Evolutionary conservation across 345 rosid species (phyloP).

Genomic region (Rhizophora apiculata): DNA sequence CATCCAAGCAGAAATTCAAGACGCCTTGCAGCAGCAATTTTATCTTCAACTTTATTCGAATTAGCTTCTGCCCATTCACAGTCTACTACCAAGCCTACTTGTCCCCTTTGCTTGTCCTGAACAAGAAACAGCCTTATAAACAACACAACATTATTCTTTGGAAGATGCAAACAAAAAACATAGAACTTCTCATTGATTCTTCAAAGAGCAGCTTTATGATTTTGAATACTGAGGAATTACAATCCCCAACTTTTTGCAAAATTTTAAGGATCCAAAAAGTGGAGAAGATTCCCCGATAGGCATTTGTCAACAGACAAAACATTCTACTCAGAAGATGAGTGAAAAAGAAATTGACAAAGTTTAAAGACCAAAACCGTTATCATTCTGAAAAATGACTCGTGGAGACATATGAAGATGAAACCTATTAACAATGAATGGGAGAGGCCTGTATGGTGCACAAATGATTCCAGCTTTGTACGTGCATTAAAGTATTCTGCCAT

Average conservation of each 20-base stretch:
- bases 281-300: too few species aligned
- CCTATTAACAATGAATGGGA: too few species aligned
- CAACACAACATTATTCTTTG: neutral
- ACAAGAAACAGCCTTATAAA: slow-evolving; percentile 2
- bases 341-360: too few species aligned
- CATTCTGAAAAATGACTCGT: too few species aligned
- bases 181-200: neutral
- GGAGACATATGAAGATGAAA: too few species aligned
- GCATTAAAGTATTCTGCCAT: too few species aligned
- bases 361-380: too few species aligned
- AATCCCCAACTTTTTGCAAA: neutral
- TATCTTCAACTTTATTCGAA: slow-evolving; percentile 20
- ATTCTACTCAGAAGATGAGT: too few species aligned
- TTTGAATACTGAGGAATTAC: neutral
- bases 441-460: too few species aligned
- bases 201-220: neutral
- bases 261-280: neutral
- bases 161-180: neutral
- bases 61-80: slow-evolving; percentile 34
- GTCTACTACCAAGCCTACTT: slow-evolving; percentile 25
- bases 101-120: slow-evolving; percentile 30
- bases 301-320: too few species aligned
- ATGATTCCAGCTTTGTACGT: too few species aligned
- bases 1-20: slow-evolving; percentile 31
- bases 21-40: slow-evolving; percentile 25